phyloP scores from a whole-genome alignment of 257 asterid species.

The Solanum paucissectum region DNA sequence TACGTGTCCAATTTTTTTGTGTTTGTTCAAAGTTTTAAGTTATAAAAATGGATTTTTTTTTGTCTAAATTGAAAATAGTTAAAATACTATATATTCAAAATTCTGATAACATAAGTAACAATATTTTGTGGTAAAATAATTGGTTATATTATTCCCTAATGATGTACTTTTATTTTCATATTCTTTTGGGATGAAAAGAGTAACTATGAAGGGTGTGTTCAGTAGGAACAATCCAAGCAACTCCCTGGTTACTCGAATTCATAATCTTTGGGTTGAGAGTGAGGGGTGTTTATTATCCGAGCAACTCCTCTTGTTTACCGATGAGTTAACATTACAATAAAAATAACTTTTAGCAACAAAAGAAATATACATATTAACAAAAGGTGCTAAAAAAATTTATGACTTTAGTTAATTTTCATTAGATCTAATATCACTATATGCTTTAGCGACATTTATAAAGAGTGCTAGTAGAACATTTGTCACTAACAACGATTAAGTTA shows the following conservation, averaged over 20 bases:
- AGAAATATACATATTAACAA: no score
- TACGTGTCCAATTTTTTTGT: neutral
- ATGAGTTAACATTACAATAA: no score
- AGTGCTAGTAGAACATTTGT: neutral
- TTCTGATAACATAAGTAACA: neutral
- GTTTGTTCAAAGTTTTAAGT: neutral
- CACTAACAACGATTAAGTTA: no score
- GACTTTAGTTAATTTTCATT: no score
- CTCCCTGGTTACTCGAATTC: no score
- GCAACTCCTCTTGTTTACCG: accelerated
- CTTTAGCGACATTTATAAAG: neutral
- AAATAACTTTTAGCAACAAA: no score
- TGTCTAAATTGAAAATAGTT: neutral
- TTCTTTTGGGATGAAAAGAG: neutral
- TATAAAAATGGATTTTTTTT: neutral
- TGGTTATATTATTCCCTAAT: neutral
- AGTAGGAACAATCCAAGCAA: neutral
- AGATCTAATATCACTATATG: no score
- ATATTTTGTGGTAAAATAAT: neutral
- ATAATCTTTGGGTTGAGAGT: no score
- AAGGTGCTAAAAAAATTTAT: no score
- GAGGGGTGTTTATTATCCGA: no score
- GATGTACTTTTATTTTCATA: neutral
- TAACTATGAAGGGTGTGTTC: neutral
- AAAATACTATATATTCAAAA: neutral